Base-by-base conservation (phyloP, 1,284 basidiomycete genomes). In the Ustilago curta region DNA sequence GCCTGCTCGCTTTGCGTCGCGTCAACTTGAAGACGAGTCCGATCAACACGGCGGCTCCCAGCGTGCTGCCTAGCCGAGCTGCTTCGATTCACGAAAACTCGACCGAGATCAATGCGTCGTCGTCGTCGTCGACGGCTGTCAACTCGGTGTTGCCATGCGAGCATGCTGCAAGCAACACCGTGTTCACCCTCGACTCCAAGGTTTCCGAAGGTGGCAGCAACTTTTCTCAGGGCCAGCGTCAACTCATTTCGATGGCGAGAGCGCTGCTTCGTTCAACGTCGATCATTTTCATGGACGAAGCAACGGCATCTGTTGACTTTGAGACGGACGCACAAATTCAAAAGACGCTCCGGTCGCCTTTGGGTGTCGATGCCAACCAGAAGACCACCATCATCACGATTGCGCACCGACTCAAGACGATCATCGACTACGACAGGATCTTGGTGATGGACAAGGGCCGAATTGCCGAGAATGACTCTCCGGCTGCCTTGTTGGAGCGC, bases 321-420 rank as follows among this genome's bases (percentile, higher is more conserved):
- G 64, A 70, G 29, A 80, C 83, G 1, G 79, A 81, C 61, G 39
- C 69, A 21, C 64, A 60, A 29, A 93, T 96, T 60, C 93, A 94
- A 84, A 85, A 88, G 21, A 91, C 92, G 0, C 92, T 96, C 75
- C 88, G 92, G 9, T 89, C 67, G 50, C 58, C 62, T 14, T 29
- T 65, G 57, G 66, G 40, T 19, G 52, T 40, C 8, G 66, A 62
- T n/a, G 39, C 21, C 3, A 59, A 43, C 19, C 57, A 64, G 23
- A 70, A 70, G 58, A 65, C 91, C 0, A 91, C 93, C 39, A 89
- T 95, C 23, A 89, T 96, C 69, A 94, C 92, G 1, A 94, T 95
- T 72, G 93, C 93, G 0, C 92, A 93, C 62, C 76, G 84, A 9
- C 76, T 86, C 8, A 73, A 82, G 39, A 82, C 85, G 3, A 81